Base-by-base conservation (phyloP, 768 basidiomycete species). In the Pleurotus tuber-regium region DNA sequence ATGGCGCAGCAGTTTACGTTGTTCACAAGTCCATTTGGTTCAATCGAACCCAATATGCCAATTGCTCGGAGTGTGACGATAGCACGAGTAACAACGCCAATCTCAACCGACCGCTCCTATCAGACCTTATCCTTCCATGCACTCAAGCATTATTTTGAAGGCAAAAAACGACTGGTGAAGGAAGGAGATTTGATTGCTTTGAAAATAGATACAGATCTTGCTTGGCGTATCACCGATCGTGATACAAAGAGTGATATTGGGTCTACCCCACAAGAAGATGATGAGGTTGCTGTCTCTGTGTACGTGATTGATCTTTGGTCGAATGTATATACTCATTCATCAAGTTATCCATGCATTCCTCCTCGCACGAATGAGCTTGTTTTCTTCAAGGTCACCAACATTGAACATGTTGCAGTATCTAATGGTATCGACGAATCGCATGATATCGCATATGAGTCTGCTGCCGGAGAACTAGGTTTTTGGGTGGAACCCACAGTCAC, bases 401-500 rank as follows among this genome's bases (percentile, higher is more conserved):
- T 97, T 28, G 87, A 89, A 26, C 80, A 84, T 61, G 82, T 83
- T 46, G 68, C 83, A 0, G 63, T 82, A 4, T 59, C 74, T 28
- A 65, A 64, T 57, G 36, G 63, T 50, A 53, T 61, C 55, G 52
- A 56, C 16, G 54, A 63, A 35, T 43, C 51, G 4, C 66, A 68
- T 18, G 82, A 84, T 54, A 63, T 79, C 4, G 79, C 82, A 57
- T 70, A 78, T 19, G 80, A 82, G 12, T 77, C 77, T 1, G 75
- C 77, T 0, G 65, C 77, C 16, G 89, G 88, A 4, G 83, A 90
- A 59, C 63, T 94, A 14, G 96, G 96, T 0, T 95, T 88, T 60
- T 89, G 89, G 79, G 75, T 97, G 16, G 91, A 98, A 59, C 68
- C 84, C 1, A 63, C 73, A 1, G 63, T 76, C 5, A 96, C 96